Evolutionary conservation across 352 stramenopile genomes (phyloP).

Genomic region (Globisporangium okanoganense): DNA sequence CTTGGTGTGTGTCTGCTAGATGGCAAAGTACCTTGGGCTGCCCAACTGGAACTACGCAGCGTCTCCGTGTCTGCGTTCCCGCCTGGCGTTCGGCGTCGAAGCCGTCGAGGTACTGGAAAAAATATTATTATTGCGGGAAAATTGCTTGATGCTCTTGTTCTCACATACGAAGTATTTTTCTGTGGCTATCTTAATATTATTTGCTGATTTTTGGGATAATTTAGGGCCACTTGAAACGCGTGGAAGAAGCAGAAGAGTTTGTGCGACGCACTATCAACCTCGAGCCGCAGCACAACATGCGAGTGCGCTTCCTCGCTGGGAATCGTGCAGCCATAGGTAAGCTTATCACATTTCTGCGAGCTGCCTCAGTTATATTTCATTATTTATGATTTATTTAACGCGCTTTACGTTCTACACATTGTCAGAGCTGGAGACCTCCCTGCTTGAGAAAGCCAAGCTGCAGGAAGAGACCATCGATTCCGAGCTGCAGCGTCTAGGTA

Average conservation of each 20-base stretch:
- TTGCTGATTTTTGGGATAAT: neutral
- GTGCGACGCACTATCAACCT: conserved; percentile 45
- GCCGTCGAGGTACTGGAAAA: conserved; percentile 62
- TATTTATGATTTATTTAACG: neutral
- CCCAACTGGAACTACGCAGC: conserved; percentile 96
- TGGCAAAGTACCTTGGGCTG: conserved; percentile 89
- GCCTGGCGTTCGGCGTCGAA: conserved; percentile 93
- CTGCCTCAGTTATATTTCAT: no score
- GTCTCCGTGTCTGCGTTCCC: conserved; percentile 94
- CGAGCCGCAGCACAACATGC: conserved; percentile 50
- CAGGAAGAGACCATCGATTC: conserved; percentile 28
- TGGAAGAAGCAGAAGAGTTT: conserved; percentile 67
- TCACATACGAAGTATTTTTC: no score
- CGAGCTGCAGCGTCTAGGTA: conserved; percentile 42
- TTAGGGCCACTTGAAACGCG: conserved; percentile 66
- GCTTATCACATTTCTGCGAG: neutral
- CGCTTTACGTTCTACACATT: neutral
- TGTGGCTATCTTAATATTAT: no score
- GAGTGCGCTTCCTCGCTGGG: conserved; percentile 68
- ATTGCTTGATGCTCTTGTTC: no score
- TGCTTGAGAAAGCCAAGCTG: conserved; percentile 23
- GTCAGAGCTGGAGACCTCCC: conserved; percentile 39
- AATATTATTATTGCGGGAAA: no score
- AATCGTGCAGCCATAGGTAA: conserved; percentile 71
- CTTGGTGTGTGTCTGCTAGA: conserved; percentile 13